Percentiles rank a stretch among this genome's conserved stretches.
Conservation (phyloP, 1,284 basidiomycete species). For the Microbotryomycetes sp. region DNA sequence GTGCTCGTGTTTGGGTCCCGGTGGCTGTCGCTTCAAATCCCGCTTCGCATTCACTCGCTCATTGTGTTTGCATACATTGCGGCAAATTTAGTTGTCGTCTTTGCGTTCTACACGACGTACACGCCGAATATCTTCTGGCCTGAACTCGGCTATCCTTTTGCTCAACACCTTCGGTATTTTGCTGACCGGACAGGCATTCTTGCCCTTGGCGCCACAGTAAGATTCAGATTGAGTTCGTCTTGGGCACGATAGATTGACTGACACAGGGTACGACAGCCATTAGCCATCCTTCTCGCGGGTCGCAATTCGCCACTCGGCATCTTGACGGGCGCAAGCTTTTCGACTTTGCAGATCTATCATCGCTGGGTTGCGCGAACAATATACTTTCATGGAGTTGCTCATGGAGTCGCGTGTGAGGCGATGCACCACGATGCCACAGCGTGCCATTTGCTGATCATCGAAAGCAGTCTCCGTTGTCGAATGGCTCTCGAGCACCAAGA, state of each 20-base stretch:
- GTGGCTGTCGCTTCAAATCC: background rate
- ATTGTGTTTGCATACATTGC: background rate
- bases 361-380: slow-evolving; percentile 37
- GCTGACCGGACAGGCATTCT: slow-evolving; percentile 36
- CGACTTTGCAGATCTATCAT: slow-evolving; percentile 38
- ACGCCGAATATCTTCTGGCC: background rate
- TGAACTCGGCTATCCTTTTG: background rate
- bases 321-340: slow-evolving; percentile 35
- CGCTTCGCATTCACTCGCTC: background rate
- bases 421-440: too few relatives aligned
- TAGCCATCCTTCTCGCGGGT: too few relatives aligned
- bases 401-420: too few relatives aligned
- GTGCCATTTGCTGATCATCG: too few relatives aligned
- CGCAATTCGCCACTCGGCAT: slow-evolving; percentile 36
- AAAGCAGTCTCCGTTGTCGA: slow-evolving; percentile 32
- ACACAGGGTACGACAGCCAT: too few relatives aligned
- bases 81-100: background rate
- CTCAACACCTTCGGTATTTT: slow-evolving; percentile 8
- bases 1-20: background rate
- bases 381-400: too few relatives aligned
- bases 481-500: too few relatives aligned
- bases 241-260: too few relatives aligned
- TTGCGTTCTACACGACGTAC: background rate
- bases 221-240: too few relatives aligned
- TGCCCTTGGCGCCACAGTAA: slow-evolving; percentile 29